Evolutionary conservation across 2,329 filamentous ascomycete species (phyloP).

Genomic region (Albifimbria verrucaria): DNA sequence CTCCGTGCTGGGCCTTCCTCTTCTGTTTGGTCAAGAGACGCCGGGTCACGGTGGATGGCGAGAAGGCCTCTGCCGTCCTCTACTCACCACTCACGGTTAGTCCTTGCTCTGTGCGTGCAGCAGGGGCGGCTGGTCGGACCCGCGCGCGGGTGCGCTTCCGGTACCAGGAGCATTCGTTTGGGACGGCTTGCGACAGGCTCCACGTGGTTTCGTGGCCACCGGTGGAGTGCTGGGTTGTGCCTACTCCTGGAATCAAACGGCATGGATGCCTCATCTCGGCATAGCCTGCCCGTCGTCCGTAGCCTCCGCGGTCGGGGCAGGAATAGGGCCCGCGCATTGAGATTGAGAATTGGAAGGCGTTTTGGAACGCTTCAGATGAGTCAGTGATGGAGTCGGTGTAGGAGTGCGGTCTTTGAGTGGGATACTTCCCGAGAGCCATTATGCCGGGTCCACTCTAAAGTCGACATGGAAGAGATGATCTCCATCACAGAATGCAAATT

Average conservation of each 20-base stretch:
- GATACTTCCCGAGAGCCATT: background rate
- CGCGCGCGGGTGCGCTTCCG: conserved; percentile 25
- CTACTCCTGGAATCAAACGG: background rate
- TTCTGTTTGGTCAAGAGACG: too few relatives aligned
- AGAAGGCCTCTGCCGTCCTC: too few relatives aligned
- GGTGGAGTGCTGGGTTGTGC: conserved; percentile 18
- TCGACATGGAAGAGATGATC: too few relatives aligned
- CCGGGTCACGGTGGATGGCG: too few relatives aligned
- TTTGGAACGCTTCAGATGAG: background rate
- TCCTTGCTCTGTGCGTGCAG: background rate
- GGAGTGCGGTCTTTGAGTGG: too few relatives aligned
- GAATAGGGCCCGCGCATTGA: background rate
- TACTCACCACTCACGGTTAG: too few relatives aligned
- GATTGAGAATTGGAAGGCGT: background rate
- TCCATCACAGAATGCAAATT: too few relatives aligned
- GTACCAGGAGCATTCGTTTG: conserved; percentile 19
- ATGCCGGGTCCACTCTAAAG: too few relatives aligned
- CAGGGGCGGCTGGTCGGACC: conserved; percentile 13
- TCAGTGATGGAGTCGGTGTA: background rate
- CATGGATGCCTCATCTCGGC: background rate
- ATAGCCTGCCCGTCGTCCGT: background rate
- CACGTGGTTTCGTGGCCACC: conserved; percentile 23
- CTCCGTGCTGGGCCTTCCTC: too few relatives aligned
- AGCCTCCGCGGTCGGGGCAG: background rate
- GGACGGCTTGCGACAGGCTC: conserved; percentile 13